These are phyloP conservation scores for Cladobotryum protrusum DNA, from an alignment of 2,329 filamentous ascomycete genomes.

Conservation along the genomic window DNA sequence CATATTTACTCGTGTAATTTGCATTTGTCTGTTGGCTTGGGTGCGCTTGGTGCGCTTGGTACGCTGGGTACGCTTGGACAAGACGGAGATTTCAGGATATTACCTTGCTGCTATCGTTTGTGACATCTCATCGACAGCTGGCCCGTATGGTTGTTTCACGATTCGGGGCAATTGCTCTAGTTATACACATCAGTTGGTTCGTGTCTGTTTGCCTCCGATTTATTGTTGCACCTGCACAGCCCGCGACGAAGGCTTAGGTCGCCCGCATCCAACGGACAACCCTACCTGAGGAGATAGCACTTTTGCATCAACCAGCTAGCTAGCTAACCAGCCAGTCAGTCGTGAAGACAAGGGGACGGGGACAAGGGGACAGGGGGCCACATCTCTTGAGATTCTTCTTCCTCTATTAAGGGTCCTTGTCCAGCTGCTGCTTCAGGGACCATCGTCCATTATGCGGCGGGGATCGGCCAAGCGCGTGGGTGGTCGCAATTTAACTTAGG, in stretches of 20 bases:
- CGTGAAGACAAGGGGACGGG: too few species aligned
- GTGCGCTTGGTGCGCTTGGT: too few species aligned
- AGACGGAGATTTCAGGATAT: background rate
- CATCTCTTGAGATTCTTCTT: background rate
- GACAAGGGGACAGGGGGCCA: too few species aligned
- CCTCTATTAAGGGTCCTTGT: too few species aligned
- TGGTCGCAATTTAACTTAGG: background rate
- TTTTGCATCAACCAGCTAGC: too few species aligned
- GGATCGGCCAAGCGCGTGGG: background rate
- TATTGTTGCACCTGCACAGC: background rate
- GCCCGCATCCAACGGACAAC: background rate
- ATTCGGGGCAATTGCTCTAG: background rate
- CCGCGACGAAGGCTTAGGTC: too few species aligned
- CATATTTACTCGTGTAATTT: too few species aligned
- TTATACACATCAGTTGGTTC: background rate
- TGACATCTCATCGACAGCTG: background rate
- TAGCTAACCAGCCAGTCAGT: too few species aligned
- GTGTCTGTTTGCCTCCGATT: background rate
- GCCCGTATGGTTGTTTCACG: too few species aligned
- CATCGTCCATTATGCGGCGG: background rate
- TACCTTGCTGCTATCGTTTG: background rate
- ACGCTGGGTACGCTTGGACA: too few species aligned
- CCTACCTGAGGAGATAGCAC: too few species aligned
- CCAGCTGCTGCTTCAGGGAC: background rate
- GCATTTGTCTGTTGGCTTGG: too few species aligned